Conservation (phyloP, 495 filamentous ascomycete genomes). For the Aspergillus ellipticus region DNA sequence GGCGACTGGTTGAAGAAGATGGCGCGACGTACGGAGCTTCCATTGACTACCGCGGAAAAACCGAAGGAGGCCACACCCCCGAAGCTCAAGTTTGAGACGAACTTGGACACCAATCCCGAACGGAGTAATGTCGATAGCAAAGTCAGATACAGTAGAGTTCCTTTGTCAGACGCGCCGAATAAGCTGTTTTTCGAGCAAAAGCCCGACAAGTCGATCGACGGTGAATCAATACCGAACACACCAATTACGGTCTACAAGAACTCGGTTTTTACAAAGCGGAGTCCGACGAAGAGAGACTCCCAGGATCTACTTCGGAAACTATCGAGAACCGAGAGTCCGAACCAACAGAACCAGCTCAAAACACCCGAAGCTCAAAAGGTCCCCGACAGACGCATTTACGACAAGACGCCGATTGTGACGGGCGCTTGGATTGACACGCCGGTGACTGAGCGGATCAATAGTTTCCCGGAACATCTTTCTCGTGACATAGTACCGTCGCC, state of each 20-base stretch:
- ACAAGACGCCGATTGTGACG: constrained; percentile 48
- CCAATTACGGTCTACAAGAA: constrained; percentile 52
- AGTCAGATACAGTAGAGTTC: constrained; percentile 10
- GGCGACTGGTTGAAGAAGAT: constrained; percentile 54
- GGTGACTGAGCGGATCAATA: constrained; percentile 36
- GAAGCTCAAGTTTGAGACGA: constrained; percentile 12
- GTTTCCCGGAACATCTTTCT: constrained; percentile 29
- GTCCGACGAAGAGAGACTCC: constrained; percentile 53
- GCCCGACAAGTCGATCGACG: constrained; percentile 26
- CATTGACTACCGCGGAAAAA: constrained; percentile 18
- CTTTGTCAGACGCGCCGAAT: constrained; percentile 20
- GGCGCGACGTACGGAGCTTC: constrained; percentile 23
- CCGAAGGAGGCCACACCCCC: constrained; percentile 6
- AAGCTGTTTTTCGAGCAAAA: constrained; percentile 22
- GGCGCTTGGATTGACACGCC: constrained; percentile 55
- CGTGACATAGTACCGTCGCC: constrained; percentile 23
- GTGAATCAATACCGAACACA: constrained; percentile 46
- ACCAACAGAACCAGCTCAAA: constrained; percentile 21
- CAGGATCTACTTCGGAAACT: constrained; percentile 62
- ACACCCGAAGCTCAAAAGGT: constrained; percentile 45
- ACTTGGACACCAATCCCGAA: constrained; percentile 5
- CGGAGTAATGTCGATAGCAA: constrained; percentile 11
- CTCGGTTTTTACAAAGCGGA: constrained; percentile 30
- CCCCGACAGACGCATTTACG: constrained; percentile 29
- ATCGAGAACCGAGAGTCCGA: constrained; percentile 55